Base-by-base conservation (phyloP, 352 stramenopile species). In the Phytophthora sp. region DNA sequence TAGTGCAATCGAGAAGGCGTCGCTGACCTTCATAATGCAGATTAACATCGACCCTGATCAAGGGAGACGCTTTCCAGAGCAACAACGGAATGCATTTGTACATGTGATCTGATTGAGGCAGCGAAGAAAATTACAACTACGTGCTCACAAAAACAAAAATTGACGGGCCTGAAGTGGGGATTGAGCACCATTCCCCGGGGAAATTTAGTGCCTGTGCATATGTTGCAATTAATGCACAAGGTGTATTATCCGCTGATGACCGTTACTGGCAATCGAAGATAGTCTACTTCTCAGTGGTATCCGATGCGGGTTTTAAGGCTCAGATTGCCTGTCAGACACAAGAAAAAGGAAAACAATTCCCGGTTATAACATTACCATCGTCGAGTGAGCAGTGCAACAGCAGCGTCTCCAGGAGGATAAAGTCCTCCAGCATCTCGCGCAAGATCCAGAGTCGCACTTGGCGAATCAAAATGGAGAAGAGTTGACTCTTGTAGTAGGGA, bases 401-500 rank as follows among this genome's bases (percentile, higher is more conserved):
- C 36, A 60, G 16, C 31, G 8, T 18, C 57, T 35, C 8, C 57
- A 18, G 23, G 30, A 41, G 16, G 18, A 11, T 2, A 20, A 26
- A n/a, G 11, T 56, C 18, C 26, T 64, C n/a, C 15, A 55, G 24
- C 31, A 33, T n/a, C 33, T 47, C 9, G 20, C 29, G 12, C 47
- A 44, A 31, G 51, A 64, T 46, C 4, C 2, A 44, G 16, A 23
- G 36, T 23, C 13, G 35, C 15, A 9, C 8, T n/a, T 38, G 46
- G 30, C 4, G 44, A 49, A 45, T 8, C n/a, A 51, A 5, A 57
- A 26, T 33, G 45, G 35, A 50, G 44, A 57, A 6, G 21, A 44
- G 23, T 44, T 52, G 33, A 11, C 57, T 9, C 46, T 89, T 3
- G 29, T 86, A 7, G 67, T 87, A 15, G 80, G 80, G 2, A 61